Evolutionary conservation across 805 yeast species (phyloP).

Genomic region (Candida pseudoglaebosa): DNA sequence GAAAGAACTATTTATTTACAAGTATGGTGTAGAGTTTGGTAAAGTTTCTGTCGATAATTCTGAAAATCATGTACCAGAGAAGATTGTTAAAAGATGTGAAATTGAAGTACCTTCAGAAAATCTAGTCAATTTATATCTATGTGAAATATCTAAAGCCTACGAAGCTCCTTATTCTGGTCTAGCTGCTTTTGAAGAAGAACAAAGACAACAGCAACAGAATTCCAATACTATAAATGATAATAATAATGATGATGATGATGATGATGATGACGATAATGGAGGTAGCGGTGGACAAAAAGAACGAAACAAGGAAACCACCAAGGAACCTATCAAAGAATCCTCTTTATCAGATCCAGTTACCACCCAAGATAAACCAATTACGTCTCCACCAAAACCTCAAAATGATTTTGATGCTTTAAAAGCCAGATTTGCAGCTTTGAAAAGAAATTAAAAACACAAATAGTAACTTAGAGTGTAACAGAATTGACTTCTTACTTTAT

Average conservation of each 20-base stretch:
- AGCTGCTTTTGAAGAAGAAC: conserved; percentile 17
- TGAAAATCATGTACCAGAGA: conserved; percentile 57
- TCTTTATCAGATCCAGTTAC: conserved; percentile 30
- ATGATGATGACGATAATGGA: conserved; percentile 20
- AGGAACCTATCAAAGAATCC: conserved; percentile 6
- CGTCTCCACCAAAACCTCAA: conserved; percentile 15
- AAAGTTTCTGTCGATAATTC: conserved; percentile 49
- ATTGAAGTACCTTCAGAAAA: conserved; percentile 63
- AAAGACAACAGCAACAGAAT: conserved; percentile 3
- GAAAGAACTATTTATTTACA: conserved; percentile 56
- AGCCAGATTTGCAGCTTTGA: conserved; percentile 76
- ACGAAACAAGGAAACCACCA: conserved; percentile 10
- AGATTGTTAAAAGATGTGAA: conserved; percentile 57
- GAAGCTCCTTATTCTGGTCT: conserved; percentile 67
- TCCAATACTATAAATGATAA: no score
- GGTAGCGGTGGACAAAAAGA: conserved; percentile 9
- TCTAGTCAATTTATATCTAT: conserved; percentile 64
- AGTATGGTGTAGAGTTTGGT: conserved; percentile 68
- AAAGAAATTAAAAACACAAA: conserved; percentile 13
- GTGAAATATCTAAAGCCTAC: conserved; percentile 80
- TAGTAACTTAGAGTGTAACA: neutral
- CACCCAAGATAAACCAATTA: conserved; percentile 9
- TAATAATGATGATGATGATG: conserved; percentile 24
- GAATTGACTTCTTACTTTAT: no score
- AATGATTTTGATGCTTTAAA: conserved; percentile 62